phyloP scores from a whole-genome alignment of 108 stramenopile genomes.

The Fragilariopsis cylindrus region DNA sequence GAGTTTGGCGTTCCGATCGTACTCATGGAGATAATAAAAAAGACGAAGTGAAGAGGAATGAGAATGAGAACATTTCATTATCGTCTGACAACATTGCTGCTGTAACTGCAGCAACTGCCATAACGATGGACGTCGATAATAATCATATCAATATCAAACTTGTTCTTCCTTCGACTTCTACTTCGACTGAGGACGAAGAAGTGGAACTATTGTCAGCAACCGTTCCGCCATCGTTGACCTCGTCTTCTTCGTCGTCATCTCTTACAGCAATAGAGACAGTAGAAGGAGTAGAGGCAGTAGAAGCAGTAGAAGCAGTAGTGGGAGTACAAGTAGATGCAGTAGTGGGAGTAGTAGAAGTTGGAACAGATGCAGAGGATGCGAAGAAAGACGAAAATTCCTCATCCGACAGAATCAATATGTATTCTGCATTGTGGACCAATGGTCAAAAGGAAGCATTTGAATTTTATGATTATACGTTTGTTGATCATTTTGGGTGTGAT shows the following conservation, averaged over 20 bases:
- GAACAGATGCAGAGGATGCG: slow-evolving; percentile 12
- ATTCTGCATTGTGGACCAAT: slow-evolving; percentile 62
- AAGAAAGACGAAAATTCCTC: slow-evolving; percentile 19
- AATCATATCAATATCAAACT: not conserved
- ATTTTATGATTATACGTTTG: slow-evolving; percentile 64
- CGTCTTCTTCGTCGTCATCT: no score
- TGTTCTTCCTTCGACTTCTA: not conserved
- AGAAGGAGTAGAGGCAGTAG: no score
- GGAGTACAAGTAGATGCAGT: slow-evolving; percentile 11
- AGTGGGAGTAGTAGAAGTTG: slow-evolving; percentile 16
- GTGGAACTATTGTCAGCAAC: slow-evolving; percentile 6
- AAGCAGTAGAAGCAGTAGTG: not conserved
- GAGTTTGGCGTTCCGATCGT: slow-evolving; percentile 38
- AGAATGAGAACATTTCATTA: not conserved
- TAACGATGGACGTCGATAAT: not conserved
- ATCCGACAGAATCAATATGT: slow-evolving; percentile 28
- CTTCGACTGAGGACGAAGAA: not conserved
- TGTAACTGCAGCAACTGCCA: no score
- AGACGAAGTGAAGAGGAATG: not conserved
- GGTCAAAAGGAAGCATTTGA: slow-evolving; percentile 49
- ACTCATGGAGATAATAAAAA: not conserved
- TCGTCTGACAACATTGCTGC: no score
- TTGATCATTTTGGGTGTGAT: slow-evolving; percentile 56
- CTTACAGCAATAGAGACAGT: no score
- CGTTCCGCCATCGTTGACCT: not conserved